A percentile compares a stretch with the other conserved stretches of the same genome.
phyloP scores from a whole-genome alignment of 2,329 filamentous ascomycete genomes.

The Penicillium sclerotigenum region DNA sequence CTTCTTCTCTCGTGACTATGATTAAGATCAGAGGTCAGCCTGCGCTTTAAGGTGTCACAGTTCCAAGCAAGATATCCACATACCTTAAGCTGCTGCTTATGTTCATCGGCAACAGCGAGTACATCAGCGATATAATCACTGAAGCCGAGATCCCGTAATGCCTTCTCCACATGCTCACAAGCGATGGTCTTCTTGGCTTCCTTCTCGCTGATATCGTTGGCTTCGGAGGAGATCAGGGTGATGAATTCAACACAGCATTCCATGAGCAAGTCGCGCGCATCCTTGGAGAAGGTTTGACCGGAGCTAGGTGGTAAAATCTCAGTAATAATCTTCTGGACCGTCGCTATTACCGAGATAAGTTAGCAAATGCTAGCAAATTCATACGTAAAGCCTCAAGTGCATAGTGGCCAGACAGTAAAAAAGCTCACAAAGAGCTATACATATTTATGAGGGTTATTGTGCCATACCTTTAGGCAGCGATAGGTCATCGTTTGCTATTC shows the following conservation, averaged over 20 bases:
- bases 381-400: not conserved
- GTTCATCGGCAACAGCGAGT: constrained; percentile 78
- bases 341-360: constrained; percentile 48
- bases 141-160: constrained; percentile 88
- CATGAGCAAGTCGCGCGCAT: constrained; percentile 90
- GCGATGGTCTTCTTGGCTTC: constrained; percentile 99
- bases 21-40: constrained; percentile 16
- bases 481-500: constrained; percentile 55
- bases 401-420: not conserved
- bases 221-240: constrained; percentile 95
- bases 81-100: constrained; percentile 91
- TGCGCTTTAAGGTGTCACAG: not conserved
- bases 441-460: not conserved
- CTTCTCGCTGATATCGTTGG: constrained; percentile 98
- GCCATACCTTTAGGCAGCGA: constrained; percentile 57
- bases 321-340: constrained; percentile 79
- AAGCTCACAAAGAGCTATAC: not conserved
- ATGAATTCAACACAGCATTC: constrained; percentile 99
- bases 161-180: constrained; percentile 95
- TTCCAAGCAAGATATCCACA: constrained; percentile 23
- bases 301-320: constrained; percentile 79
- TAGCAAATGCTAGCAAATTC: constrained; percentile 8
- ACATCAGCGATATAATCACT: constrained; percentile 87
- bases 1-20: constrained; percentile 88
- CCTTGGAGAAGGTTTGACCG: constrained; percentile 86